Evolutionary conservation across 2,329 filamentous ascomycete genomes (phyloP), one percentile per base, ranked within the genome.

Genomic region (Exophiala sp.): DNA sequence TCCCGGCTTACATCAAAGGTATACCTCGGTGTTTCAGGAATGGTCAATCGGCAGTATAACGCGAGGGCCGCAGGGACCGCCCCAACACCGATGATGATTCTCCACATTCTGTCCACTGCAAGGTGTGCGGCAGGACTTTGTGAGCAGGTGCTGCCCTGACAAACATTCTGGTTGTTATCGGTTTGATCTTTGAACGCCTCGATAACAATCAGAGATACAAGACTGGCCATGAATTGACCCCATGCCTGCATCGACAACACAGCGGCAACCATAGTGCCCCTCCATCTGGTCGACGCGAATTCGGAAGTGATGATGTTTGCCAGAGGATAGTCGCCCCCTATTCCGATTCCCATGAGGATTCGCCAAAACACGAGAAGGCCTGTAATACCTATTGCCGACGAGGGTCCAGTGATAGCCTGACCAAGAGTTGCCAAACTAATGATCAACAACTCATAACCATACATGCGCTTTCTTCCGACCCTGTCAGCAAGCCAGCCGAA

Each of bases 211-310:
- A 92, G 75, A 68, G 89, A 86, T 58, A 94, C 77, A 32, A 92
- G 80, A 41, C 87, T 87, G 44, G 86, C 88, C 24, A 77, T 78
- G 50, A 92, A 83, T 71, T 94, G 89, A n/a, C 89, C 88, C 47
- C 92, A 79, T 59, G 88, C 88, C 69, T 94, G 89, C 86, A 91
- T 91, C 61, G 88, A 87, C 65, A 94, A 94, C 48, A 94, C 89
- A 11, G 87, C 80, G 21, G 82, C 87, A 85, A 94, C 91, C 86
- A 94, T 92, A 60, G 88, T 87, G 61, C 88, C 88, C 69, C 89
- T 77, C 84, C 88, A 91, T 72, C 87, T 90, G 45, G 88, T 92
- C 4, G 86, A 91, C 8, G 89, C 88, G 65, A 94, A 74, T 75
- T 94, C 89, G 4, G 88, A 90, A 4, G 88, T 92, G 65, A 94